Conservation (phyloP, 441 rosid species). For the Aleurites moluccanus region DNA sequence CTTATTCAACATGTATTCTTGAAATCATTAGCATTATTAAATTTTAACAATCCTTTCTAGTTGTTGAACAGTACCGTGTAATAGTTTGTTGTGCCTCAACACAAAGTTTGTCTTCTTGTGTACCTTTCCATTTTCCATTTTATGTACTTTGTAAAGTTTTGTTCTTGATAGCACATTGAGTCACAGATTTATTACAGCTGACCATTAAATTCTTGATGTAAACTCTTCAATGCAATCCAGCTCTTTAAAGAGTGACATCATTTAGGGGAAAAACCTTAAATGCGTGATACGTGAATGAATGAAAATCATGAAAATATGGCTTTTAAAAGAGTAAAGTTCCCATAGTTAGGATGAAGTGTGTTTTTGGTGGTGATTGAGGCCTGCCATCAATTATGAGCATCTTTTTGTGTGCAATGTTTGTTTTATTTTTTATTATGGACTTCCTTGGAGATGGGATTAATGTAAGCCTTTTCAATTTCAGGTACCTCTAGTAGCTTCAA, state of each 20-base stretch:
- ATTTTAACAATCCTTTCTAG: constrained; percentile 1
- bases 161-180: not conserved
- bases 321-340: not conserved
- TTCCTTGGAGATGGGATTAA: not conserved
- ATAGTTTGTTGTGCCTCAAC: not conserved
- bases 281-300: not conserved
- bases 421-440: not conserved
- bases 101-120: not conserved
- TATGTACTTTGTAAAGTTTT: constrained; percentile 6
- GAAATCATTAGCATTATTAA: not conserved
- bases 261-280: not conserved
- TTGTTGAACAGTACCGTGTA: not conserved
- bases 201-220: not conserved
- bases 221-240: not conserved
- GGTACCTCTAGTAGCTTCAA: constrained; percentile 85
- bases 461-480: constrained; percentile 29
- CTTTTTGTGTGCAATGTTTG: not conserved
- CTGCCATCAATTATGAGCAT: not conserved
- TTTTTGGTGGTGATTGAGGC: not conserved
- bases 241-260: not conserved
- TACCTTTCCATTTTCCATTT: not conserved
- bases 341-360: not conserved
- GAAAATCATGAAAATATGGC: not conserved
- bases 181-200: not conserved
- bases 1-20: constrained; percentile 11